Evolutionary conservation across 108 stramenopile genomes (phyloP), one percentile per base, ranked within the genome.

Genomic region (Nitzschia sp.): DNA sequence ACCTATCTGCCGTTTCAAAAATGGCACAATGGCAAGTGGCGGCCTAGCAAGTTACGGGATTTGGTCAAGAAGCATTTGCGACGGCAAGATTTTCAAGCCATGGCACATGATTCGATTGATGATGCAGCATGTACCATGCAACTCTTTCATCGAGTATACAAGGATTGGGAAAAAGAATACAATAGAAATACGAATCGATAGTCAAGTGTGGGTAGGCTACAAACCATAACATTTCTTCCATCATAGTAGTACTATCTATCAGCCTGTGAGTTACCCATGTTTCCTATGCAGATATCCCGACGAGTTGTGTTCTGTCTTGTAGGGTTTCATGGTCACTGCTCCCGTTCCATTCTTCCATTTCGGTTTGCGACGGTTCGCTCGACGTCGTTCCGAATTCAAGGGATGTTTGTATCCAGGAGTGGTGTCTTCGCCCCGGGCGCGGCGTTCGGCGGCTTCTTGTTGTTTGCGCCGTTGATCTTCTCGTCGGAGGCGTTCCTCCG

Each of bases 71-170:
- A 89, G 43, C 73, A 95, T 21, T 77, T 82, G 14, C 38, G 29
- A 5, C 76, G 56, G 63, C 72, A 73, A 21, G 84, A 82, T 41
- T 86, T 89, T 76, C 73, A 80, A 48, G 70, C 77, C 57, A 87
- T 82, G n/a, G 79, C 83, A 65, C 94, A 95, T 73, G 81, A 80
- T 67, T 88, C 87, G 29, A 57, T 89, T 11, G 84, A 91, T 51
- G 94, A 95, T 86, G 94, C 94, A 10, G 63, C 63, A 42, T 89
- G 90, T 6, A 82, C 82, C 51, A 92, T 95, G 94, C 79, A 92
- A 57, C 73, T 95, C 52, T 95, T 81, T 42, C 80, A 88, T 67
- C 56, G 78, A 39, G 88, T 80, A 8, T 71, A 83, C 41, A 73
- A 54, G 6, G 54, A 79, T 40, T 95, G 94, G 94, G 94, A 95